Evolutionary conservation across 305 asterid genomes (phyloP).

Genomic region (Fraxinus angustifolia): DNA sequence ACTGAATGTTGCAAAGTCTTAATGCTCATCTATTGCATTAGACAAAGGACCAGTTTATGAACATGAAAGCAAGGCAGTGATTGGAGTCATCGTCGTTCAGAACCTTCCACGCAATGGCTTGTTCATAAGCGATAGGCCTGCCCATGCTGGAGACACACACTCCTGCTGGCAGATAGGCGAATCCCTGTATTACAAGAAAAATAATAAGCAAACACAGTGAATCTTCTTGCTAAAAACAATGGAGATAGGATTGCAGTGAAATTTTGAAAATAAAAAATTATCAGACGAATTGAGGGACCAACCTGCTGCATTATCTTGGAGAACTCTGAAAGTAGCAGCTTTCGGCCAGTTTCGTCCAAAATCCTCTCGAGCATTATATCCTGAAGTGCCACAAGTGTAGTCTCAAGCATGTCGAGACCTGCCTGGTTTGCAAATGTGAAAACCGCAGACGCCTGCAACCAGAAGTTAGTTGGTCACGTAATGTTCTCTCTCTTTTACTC

Average conservation of each 20-base stretch:
- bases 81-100: conserved; percentile 69
- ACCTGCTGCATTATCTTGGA: conserved; percentile 97
- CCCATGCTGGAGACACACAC: conserved; percentile 96
- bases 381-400: conserved; percentile 85
- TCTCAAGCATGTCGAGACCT: conserved; percentile 96
- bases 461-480: not conserved
- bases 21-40: conserved; percentile 19
- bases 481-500: not conserved
- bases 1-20: conserved; percentile 2
- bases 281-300: not conserved
- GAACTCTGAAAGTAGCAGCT: conserved; percentile 73
- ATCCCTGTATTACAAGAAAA: conserved; percentile 47
- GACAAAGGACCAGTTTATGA: conserved; percentile 91
- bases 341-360: conserved; percentile 85
- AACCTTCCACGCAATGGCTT: conserved; percentile 89
- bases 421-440: conserved; percentile 94
- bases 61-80: conserved; percentile 95
- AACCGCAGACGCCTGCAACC: conserved; percentile 77
- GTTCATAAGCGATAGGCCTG: conserved; percentile 80
- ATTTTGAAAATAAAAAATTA: not conserved
- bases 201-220: not conserved
- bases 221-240: not conserved
- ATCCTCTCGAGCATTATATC: conserved; percentile 90
- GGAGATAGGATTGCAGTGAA: not conserved
- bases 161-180: conserved; percentile 73